Evolutionary conservation across 768 basidiomycete genomes (phyloP), one percentile per base, ranked within the genome.

Genomic region (Boletus coccyginus): DNA sequence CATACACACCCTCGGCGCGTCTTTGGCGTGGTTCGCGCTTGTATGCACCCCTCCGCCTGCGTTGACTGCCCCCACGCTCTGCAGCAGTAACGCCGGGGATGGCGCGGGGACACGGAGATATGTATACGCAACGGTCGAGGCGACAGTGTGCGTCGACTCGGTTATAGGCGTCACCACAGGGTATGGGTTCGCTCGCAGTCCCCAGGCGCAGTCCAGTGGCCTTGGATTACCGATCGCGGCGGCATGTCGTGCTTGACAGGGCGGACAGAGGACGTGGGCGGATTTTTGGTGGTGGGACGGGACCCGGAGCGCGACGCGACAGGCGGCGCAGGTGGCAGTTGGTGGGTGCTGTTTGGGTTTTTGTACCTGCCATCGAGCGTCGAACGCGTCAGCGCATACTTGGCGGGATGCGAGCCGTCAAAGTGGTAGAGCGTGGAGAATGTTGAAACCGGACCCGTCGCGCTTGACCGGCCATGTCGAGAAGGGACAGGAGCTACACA

Each of bases 241-340:
- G 6, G 29, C 35, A 45, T 46, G 35, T 17, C 46, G 47, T 8
- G 27, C 17, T 17, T 52, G 59, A 46, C 67, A 69, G 16, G 35
- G 21, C 19, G 51, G n/a, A 32, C 64, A 66, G 3, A 58, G 43
- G 43, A 46, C 43, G 33, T 62, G 46, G 2, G 33, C 27, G 31
- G n/a, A n/a, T n/a, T n/a, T 1, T 4, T 27, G 39, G 40, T 13
- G 27, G 11, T 12, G 31, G 3, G 27, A n/a, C 14, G 60, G 44
- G 32, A 54, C 33, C 12, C 31, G n/a, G 39, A 63, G 35, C 29
- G 51, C 2, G 17, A 41, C 46, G 38, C n/a, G 52, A 35, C 66
- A 66, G 27, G 31, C 48, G 36, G 42, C 27, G 32, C 57, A 58
- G 8, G 29, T 19, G 47, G 29, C 21, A 7, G 31, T 27, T n/a